phyloP scores from a whole-genome alignment of 208 protist species.

The Acanthamoeba culbertsoni region DNA sequence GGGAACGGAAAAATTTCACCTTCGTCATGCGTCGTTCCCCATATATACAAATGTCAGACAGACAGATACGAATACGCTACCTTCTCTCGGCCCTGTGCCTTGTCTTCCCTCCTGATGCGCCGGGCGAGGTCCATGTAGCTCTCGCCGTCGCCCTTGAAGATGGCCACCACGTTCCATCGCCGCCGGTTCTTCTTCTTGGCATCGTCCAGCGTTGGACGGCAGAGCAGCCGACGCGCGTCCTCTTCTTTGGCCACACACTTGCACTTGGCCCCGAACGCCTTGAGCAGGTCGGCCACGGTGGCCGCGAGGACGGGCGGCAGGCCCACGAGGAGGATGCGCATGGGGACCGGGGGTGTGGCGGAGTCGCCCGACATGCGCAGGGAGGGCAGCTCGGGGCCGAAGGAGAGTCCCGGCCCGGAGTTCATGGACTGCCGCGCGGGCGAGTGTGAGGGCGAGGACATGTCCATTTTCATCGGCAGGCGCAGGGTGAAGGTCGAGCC shows the following conservation, averaged over 20 bases:
- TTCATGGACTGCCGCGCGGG: background rate
- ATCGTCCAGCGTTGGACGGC: background rate
- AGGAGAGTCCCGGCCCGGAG: background rate
- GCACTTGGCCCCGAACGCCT: background rate
- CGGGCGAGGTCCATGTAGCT: background rate
- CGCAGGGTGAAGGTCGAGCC: slow-evolving; percentile 24
- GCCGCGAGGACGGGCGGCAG: background rate
- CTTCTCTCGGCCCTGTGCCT: slow-evolving; percentile 35
- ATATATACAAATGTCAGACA: background rate
- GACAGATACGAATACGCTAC: background rate
- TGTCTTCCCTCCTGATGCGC: background rate
- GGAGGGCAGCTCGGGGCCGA: background rate
- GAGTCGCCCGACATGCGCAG: background rate
- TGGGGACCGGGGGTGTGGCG: background rate
- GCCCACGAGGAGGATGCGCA: background rate
- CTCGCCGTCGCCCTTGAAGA: background rate
- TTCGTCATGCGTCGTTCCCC: no score
- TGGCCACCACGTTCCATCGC: background rate
- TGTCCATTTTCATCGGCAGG: slow-evolving; percentile 33
- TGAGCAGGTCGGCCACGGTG: background rate
- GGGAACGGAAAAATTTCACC: background rate
- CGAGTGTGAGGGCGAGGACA: background rate
- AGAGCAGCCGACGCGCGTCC: background rate
- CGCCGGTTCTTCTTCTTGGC: background rate
- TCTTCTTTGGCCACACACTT: background rate